Evolutionary conservation across 805 yeast species (phyloP).

Genomic region (Komagataella pseudopastoris): DNA sequence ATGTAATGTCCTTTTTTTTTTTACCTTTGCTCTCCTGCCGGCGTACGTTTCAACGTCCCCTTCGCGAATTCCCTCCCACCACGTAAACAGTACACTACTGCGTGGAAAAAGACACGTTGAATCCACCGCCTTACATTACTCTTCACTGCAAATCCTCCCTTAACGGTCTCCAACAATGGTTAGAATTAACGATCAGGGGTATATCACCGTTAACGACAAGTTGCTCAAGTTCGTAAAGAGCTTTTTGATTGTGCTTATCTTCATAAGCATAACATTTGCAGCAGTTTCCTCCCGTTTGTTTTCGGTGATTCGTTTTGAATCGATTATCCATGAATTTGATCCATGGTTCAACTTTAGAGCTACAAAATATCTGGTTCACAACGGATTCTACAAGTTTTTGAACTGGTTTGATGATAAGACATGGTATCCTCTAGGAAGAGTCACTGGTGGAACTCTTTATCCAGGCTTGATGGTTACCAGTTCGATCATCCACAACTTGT

Average conservation of each 20-base stretch:
- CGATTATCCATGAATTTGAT: constrained; percentile 94
- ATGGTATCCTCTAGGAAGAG: constrained; percentile 98
- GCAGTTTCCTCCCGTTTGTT: constrained; percentile 86
- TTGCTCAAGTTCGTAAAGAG: constrained; percentile 13
- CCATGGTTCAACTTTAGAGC: constrained; percentile 97
- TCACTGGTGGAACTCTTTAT: constrained; percentile 95
- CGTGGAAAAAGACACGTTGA: background rate
- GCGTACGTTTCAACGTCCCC: background rate
- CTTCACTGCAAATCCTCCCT: background rate
- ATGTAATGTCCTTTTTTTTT: too few species aligned
- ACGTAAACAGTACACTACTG: background rate
- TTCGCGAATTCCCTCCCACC: background rate
- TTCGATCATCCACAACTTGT: constrained; percentile 72
- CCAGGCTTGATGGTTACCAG: constrained; percentile 98
- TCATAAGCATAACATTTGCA: constrained; percentile 75
- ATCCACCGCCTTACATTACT: background rate
- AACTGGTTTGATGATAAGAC: constrained; percentile 99
- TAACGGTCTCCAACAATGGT: background rate
- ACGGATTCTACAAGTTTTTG: constrained; percentile 80
- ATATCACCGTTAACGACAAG: constrained; percentile 10
- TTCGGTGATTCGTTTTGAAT: constrained; percentile 92
- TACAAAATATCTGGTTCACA: constrained; percentile 75
- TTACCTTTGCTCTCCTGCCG: background rate
- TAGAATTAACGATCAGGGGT: constrained; percentile 11
- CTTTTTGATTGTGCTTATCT: constrained; percentile 51